Evolutionary conservation across 768 basidiomycete species (phyloP).

Genomic region (Russula olivacea): DNA sequence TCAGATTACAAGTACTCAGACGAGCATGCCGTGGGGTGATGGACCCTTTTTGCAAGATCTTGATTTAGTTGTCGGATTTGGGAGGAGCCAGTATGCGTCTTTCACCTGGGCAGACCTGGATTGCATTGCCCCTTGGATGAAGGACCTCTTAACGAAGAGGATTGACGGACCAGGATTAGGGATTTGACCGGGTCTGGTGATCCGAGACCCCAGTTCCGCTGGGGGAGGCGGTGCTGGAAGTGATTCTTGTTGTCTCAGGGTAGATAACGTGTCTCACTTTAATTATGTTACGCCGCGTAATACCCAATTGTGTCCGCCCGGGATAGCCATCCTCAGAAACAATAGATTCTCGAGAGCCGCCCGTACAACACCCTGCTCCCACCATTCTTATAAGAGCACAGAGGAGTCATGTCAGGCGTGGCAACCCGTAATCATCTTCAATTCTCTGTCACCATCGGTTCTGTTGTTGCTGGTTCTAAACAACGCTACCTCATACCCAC

Average conservation of each 20-base stretch:
- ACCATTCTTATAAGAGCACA: constrained; percentile 13
- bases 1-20: constrained; percentile 47
- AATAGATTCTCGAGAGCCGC: constrained; percentile 4
- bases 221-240: not conserved
- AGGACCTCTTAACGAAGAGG: constrained; percentile 53
- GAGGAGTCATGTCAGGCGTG: not conserved
- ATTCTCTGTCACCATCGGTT: constrained; percentile 8
- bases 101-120: constrained; percentile 64
- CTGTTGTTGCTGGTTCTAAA: constrained; percentile 23
- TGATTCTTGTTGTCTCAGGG: not conserved
- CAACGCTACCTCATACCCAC: constrained; percentile 9
- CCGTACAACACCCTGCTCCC: not conserved
- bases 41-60: constrained; percentile 40
- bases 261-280: constrained; percentile 8
- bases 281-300: constrained; percentile 8
- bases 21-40: constrained; percentile 35
- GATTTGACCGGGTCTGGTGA: constrained; percentile 29
- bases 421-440: constrained; percentile 6
- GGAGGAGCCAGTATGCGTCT: constrained; percentile 59
- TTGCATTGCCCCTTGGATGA: constrained; percentile 76
- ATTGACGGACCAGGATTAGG: constrained; percentile 73
- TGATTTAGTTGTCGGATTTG: constrained; percentile 43
- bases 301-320: not conserved
- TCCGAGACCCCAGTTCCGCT: not conserved
- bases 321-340: constrained; percentile 6